phyloP scores from a whole-genome alignment of 345 rosid species.

The Murraya paniculata region DNA sequence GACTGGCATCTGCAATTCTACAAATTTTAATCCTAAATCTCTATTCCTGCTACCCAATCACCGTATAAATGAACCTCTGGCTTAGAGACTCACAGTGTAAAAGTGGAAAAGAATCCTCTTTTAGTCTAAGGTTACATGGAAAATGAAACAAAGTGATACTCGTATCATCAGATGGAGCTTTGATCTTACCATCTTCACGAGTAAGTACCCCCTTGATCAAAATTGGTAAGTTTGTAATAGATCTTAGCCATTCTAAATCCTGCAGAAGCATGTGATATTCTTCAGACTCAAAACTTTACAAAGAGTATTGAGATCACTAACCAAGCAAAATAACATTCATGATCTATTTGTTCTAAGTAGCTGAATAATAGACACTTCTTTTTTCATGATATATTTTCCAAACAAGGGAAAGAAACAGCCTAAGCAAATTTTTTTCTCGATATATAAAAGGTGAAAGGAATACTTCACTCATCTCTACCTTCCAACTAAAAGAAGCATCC shows the following conservation, averaged over 20 bases:
- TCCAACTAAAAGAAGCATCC: constrained; percentile 75
- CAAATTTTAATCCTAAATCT: not conserved
- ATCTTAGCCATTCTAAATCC: constrained; percentile 82
- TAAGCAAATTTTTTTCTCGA: no score
- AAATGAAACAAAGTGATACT: not conserved
- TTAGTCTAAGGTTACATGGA: not conserved
- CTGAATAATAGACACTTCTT: not conserved
- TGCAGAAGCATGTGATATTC: constrained; percentile 22
- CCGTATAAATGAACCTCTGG: not conserved
- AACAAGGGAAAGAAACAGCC: not conserved
- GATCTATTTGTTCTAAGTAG: not conserved
- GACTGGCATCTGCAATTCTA: not conserved
- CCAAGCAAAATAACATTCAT: not conserved
- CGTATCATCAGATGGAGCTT: constrained; percentile 11
- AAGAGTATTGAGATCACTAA: not conserved
- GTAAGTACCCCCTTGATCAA: constrained; percentile 79
- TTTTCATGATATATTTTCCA: not conserved
- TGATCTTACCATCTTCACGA: constrained; percentile 68
- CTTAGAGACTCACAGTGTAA: not conserved
- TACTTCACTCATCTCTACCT: constrained; percentile 38
- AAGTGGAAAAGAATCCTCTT: not conserved
- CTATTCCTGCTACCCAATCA: not conserved
- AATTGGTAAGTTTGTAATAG: constrained; percentile 71
- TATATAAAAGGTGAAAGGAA: not conserved
- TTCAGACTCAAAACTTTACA: not conserved